Evolutionary conservation across 768 basidiomycete genomes (phyloP).

Genomic region (Boletales sp.): DNA sequence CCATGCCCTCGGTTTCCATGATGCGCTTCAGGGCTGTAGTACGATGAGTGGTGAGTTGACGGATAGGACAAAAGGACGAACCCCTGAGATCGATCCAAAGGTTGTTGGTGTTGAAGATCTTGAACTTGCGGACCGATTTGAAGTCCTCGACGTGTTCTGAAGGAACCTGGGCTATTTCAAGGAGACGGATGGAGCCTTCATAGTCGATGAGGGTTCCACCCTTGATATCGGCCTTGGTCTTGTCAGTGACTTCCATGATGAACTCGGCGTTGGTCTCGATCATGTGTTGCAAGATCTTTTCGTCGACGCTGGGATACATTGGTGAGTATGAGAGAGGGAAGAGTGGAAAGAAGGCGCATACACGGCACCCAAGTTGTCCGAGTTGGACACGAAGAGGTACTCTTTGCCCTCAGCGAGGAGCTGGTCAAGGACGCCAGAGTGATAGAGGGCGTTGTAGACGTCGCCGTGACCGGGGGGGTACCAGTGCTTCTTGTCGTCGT

Average conservation of each 20-base stretch:
- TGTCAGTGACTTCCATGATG: constrained; percentile 77
- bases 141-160: constrained; percentile 72
- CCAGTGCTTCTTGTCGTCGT: constrained; percentile 66
- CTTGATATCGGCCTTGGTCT: constrained; percentile 80
- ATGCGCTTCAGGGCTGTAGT: constrained; percentile 63
- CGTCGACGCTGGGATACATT: constrained; percentile 49
- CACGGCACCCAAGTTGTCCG: constrained; percentile 72
- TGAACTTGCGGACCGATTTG: constrained; percentile 75
- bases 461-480: constrained; percentile 80
- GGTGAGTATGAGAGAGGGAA: constrained; percentile 1
- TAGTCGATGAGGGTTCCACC: constrained; percentile 69
- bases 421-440: constrained; percentile 72
- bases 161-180: constrained; percentile 75
- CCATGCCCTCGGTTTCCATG: constrained; percentile 64
- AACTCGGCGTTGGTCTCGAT: constrained; percentile 62
- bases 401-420: constrained; percentile 69
- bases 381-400: constrained; percentile 77
- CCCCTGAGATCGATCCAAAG: constrained; percentile 54
- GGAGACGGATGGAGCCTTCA: constrained; percentile 61
- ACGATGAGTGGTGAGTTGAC: constrained; percentile 1
- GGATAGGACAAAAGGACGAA: constrained; percentile 10
- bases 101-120: constrained; percentile 77
- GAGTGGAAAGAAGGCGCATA: constrained; percentile 22
- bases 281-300: constrained; percentile 66
- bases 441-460: constrained; percentile 64